Evolutionary conservation across 805 yeast species (phyloP).

Genomic region (Wickerhamomyces kurtzmanii): DNA sequence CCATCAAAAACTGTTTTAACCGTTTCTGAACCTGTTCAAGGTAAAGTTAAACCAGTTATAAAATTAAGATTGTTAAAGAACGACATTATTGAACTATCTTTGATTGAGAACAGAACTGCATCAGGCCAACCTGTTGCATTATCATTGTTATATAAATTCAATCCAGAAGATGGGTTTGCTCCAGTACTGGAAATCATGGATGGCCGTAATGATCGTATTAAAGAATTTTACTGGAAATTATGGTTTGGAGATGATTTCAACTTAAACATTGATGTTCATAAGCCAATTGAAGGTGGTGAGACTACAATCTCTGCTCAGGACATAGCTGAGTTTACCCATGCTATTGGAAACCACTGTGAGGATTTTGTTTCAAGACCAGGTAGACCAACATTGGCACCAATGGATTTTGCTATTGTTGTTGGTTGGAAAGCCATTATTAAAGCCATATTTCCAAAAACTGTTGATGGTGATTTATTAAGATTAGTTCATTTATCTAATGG

Average conservation of each 20-base stretch:
- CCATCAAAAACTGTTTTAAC: conserved; percentile 49
- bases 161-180: conserved; percentile 87
- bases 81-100: conserved; percentile 51
- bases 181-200: conserved; percentile 88
- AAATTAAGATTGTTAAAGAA: conserved; percentile 42
- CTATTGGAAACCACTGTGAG: conserved; percentile 95
- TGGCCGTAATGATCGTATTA: conserved; percentile 87
- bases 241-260: conserved; percentile 76
- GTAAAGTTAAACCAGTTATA: conserved; percentile 58
- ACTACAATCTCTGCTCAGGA: conserved; percentile 63
- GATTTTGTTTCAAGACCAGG: conserved; percentile 88
- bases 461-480: conserved; percentile 92
- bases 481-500: conserved; percentile 94
- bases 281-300: conserved; percentile 61
- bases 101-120: conserved; percentile 84
- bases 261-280: conserved; percentile 57
- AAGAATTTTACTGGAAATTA: conserved; percentile 92
- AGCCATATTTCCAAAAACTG: conserved; percentile 93
- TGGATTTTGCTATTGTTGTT: conserved; percentile 97
- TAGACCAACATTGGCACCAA: conserved; percentile 83
- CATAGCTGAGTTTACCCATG: conserved; percentile 89
- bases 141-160: conserved; percentile 68
- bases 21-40: conserved; percentile 64
- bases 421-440: conserved; percentile 98
- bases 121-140: conserved; percentile 67